Evolutionary conservation across 108 stramenopile species (phyloP), one percentile per base, ranked within the genome.

Genomic region (Skeletonema grethae): DNA sequence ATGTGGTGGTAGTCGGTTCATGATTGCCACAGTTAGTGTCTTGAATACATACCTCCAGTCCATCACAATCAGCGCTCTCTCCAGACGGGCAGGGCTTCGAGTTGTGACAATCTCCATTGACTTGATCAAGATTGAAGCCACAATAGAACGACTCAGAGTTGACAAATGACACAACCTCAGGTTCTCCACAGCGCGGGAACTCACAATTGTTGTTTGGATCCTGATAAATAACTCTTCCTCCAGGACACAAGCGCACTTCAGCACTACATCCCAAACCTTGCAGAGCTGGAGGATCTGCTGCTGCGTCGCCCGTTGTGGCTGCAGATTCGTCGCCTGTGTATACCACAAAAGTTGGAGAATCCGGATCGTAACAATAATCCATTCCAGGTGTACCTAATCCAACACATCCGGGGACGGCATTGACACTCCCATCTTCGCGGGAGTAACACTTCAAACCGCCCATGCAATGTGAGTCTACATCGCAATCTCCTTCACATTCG

Each of bases 311-410:
- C 0, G 32, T 28, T 28, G 25, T 28, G 25, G 34, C 38, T 10
- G 38, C 25, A 55, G 46, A 7, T 46, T 9, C 55, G 3, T 57
- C 48, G 11, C 25, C 43, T 7, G 32, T 67, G 18, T 20, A 46
- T 34, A 53, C 57, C 29, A 10, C 48, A 38, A 38, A 38, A 38
- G 36, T 63, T 12, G 72, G 63, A 2, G 72, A 63, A 65, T 64
- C 60, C 46, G 72, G 79, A 56, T 73, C 68, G 13, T 73, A 70
- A 57, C 79, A 80, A 55, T 67, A 80, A 55, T 80, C 72, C 68
- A 80, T 80, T 48, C 79, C 79, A 56, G 72, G 41, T 35, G 69
- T 73, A 7, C 78, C 78, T 6, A 73, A 34, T 2, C 71, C 71
- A 28, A 13, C 8, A 31, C 78, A 79, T 1, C 78, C 78, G 18